phyloP scores from a whole-genome alignment of 495 filamentous ascomycete genomes.

The Aspergillus sparsus region DNA sequence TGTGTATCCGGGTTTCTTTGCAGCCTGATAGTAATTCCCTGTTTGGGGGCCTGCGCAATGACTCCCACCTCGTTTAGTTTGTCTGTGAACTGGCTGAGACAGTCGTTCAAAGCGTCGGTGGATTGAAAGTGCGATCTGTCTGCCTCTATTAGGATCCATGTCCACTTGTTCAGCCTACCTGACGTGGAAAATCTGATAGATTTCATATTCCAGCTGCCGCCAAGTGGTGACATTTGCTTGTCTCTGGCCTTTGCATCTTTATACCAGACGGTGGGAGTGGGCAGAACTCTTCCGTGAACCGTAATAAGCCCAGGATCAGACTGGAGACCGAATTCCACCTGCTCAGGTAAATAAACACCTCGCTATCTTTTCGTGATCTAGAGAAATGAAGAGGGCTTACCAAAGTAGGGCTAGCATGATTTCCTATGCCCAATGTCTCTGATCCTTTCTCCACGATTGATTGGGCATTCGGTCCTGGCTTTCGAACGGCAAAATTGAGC shows the following conservation, averaged over 20 bases:
- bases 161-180: slow-evolving; percentile 41
- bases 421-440: slow-evolving; percentile 44
- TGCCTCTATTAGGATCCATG: slow-evolving; percentile 30
- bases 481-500: slow-evolving; percentile 68
- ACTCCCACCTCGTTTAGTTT: slow-evolving; percentile 38
- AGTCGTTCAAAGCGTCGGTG: slow-evolving; percentile 15
- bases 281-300: slow-evolving; percentile 63
- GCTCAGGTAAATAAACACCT: not conserved
- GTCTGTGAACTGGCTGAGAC: slow-evolving; percentile 21
- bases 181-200: slow-evolving; percentile 44
- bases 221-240: slow-evolving; percentile 27
- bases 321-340: slow-evolving; percentile 57
- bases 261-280: slow-evolving; percentile 57
- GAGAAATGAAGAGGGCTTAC: slow-evolving; percentile 9
- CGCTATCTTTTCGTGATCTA: slow-evolving; percentile 32
- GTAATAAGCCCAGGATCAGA: slow-evolving; percentile 59
- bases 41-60: slow-evolving; percentile 12
- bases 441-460: slow-evolving; percentile 62
- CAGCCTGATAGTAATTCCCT: slow-evolving; percentile 24
- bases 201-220: slow-evolving; percentile 60
- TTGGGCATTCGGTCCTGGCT: slow-evolving; percentile 62
- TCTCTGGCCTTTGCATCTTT: slow-evolving; percentile 26
- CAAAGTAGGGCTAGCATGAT: slow-evolving; percentile 12
- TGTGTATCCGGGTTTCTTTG: slow-evolving; percentile 10
- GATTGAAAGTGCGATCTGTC: slow-evolving; percentile 5